Evolutionary conservation across 257 asterid species (phyloP).

Genomic region (Catharanthus roseus): DNA sequence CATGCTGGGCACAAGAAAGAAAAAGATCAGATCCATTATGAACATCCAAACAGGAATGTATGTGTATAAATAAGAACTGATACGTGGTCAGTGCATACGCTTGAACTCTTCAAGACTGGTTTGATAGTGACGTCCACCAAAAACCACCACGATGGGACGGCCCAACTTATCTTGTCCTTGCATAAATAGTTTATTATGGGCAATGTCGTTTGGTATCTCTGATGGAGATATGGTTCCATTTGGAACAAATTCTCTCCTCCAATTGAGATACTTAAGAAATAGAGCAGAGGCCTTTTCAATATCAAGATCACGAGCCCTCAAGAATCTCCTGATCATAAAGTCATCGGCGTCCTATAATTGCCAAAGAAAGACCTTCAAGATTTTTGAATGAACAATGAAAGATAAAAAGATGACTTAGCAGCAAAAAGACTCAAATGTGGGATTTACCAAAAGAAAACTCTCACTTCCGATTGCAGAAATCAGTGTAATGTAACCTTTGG

Average conservation of each 20-base stretch:
- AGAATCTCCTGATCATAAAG: constrained; percentile 70
- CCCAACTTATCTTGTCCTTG: constrained; percentile 80
- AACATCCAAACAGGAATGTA: not conserved
- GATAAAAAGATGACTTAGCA: not conserved
- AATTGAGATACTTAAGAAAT: constrained; percentile 62
- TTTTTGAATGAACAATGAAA: not conserved
- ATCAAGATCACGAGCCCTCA: constrained; percentile 88
- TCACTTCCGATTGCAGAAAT: not conserved
- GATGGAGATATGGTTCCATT: constrained; percentile 34
- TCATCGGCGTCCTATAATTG: constrained; percentile 66
- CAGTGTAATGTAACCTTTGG: not conserved
- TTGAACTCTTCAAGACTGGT: constrained; percentile 63
- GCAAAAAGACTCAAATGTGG: not conserved
- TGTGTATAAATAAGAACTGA: not conserved
- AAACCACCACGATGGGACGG: constrained; percentile 58
- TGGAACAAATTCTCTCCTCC: constrained; percentile 69
- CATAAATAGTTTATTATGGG: constrained; percentile 68
- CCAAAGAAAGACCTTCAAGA: constrained; percentile 1
- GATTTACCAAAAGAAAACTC: not conserved
- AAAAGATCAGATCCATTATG: not conserved
- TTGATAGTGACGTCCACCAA: constrained; percentile 66
- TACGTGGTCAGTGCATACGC: constrained; percentile 37
- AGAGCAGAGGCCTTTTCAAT: constrained; percentile 74
- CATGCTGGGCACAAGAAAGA: not conserved
- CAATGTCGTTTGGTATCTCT: constrained; percentile 50